These are phyloP conservation scores for Aspergillus sclerotialis DNA, from an alignment of 2,329 filamentous ascomycete genomes.

Conservation along the genomic window DNA sequence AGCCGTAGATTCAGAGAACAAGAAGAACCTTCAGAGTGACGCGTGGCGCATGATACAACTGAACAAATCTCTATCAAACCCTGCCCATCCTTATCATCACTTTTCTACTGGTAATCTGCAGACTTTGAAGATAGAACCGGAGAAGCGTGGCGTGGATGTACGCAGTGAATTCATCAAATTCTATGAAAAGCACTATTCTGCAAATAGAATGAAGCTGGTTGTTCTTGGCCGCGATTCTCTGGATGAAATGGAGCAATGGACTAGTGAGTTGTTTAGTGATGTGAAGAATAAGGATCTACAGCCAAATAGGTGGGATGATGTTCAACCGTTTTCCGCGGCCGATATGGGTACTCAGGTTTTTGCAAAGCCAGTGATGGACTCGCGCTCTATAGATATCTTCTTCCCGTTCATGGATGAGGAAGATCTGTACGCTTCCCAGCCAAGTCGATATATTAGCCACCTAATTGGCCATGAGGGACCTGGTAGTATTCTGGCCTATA, in stretches of 20 bases:
- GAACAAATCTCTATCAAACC: conserved; percentile 80
- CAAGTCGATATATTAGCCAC: conserved; percentile 79
- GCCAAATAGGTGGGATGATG: conserved; percentile 59
- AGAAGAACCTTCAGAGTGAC: conserved; percentile 93
- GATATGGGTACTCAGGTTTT: conserved; percentile 68
- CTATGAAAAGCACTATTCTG: conserved; percentile 81
- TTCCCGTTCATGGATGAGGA: conserved; percentile 87
- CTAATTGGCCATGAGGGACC: conserved; percentile 89
- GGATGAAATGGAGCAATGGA: conserved; percentile 78
- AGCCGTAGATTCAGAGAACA: conserved; percentile 92
- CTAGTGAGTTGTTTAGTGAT: conserved; percentile 71
- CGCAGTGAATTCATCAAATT: conserved; percentile 90
- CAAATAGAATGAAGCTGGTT: conserved; percentile 88
- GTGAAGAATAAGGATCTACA: conserved; percentile 76
- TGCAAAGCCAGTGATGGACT: conserved; percentile 87
- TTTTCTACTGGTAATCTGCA: conserved; percentile 88
- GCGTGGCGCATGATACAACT: conserved; percentile 82
- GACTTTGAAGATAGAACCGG: conserved; percentile 74
- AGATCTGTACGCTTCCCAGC: conserved; percentile 68
- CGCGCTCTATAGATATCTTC: conserved; percentile 67
- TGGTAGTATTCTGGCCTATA: conserved; percentile 81
- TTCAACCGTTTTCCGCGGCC: conserved; percentile 52
- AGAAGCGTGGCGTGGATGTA: conserved; percentile 73
- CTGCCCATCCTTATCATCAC: conserved; percentile 79
- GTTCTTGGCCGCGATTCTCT: conserved; percentile 75